Evolutionary conservation across 148 eudicot species (phyloP).

Genomic region (Camellia granthamiana): DNA sequence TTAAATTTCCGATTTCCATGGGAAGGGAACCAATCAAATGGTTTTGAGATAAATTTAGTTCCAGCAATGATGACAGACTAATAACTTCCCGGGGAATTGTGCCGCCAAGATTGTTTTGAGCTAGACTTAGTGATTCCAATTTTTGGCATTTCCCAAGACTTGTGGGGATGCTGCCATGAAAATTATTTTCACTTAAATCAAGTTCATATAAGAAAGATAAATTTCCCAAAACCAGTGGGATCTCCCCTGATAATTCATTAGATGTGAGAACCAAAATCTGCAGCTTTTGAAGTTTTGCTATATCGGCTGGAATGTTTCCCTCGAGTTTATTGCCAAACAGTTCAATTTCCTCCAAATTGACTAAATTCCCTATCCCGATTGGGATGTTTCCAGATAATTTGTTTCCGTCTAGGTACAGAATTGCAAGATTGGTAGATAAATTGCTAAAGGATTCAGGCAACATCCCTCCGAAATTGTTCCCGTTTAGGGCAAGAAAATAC

Average conservation of each 20-base stretch:
- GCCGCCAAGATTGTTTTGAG: slow-evolving; percentile 22
- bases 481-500: background rate
- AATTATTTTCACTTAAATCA: too few species aligned
- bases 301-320: slow-evolving; percentile 18
- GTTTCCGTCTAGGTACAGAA: background rate
- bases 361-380: slow-evolving; percentile 12
- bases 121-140: too few species aligned
- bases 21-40: slow-evolving; percentile 24
- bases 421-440: slow-evolving; percentile 8
- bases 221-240: too few species aligned
- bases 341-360: background rate
- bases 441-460: slow-evolving; percentile 22
- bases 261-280: background rate
- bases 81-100: slow-evolving; percentile 25
- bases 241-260: too few species aligned
- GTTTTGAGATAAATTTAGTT: slow-evolving; percentile 19
- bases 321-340: slow-evolving; percentile 4
- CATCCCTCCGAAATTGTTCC: slow-evolving; percentile 16
- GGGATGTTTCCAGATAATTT: slow-evolving; percentile 26
- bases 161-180: too few species aligned
- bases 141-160: too few species aligned
- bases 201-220: too few species aligned
- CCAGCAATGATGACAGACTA: background rate
- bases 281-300: background rate
- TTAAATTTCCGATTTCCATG: slow-evolving; percentile 20